phyloP scores from a whole-genome alignment of 352 stramenopile species.

The Globisporangium alternatum region DNA sequence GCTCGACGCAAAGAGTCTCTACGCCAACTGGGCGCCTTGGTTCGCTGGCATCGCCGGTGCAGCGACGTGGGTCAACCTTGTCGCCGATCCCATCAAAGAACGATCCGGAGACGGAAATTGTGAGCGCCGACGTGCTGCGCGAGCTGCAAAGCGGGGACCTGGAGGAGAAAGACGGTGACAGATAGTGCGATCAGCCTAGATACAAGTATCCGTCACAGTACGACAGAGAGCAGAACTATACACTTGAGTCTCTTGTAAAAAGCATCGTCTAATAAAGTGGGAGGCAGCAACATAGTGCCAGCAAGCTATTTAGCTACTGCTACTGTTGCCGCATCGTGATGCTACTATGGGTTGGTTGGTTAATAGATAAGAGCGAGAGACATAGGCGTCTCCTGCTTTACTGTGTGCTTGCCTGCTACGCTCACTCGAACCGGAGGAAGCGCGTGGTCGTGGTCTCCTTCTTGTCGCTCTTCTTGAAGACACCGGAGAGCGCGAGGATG shows the following conservation, averaged over 20 bases:
- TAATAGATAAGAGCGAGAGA: constrained; percentile 6
- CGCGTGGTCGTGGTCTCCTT: constrained; percentile 18
- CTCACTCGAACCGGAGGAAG: constrained; percentile 14
- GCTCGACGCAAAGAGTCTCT: neutral
- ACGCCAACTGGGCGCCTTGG: neutral
- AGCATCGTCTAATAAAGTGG: constrained; percentile 7
- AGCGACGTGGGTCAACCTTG: neutral
- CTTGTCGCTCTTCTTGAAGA: constrained; percentile 61
- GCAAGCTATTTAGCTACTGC: neutral
- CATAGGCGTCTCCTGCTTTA: neutral
- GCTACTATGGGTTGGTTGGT: neutral
- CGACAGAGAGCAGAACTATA: neutral
- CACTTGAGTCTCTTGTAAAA: neutral
- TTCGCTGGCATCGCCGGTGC: neutral
- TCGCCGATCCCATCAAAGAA: neutral
- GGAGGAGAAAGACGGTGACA: constrained; percentile 6
- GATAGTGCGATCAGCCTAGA: neutral
- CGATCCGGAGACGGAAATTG: constrained; percentile 1
- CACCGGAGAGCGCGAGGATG: constrained; percentile 65
- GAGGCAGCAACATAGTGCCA: neutral
- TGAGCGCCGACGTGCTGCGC: neutral
- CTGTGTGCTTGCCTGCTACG: neutral
- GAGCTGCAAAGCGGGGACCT: neutral
- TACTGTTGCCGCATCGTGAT: neutral
- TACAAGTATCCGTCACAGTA: neutral